Evolutionary conservation across 768 basidiomycete genomes (phyloP).

Genomic region (Phaeolepiota aurea): DNA sequence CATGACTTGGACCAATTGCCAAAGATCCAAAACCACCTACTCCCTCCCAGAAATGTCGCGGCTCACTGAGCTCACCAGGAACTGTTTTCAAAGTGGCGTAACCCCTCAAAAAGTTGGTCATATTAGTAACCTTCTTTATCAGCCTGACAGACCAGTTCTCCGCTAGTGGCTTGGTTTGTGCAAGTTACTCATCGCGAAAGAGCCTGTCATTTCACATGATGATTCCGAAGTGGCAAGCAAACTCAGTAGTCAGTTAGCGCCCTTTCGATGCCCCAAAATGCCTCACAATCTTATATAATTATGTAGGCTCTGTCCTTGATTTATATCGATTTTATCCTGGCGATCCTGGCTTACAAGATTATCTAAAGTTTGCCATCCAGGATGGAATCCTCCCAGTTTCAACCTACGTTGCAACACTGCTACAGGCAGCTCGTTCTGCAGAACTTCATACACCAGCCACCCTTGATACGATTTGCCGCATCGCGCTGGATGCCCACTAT

Average conservation of each 20-base stretch:
- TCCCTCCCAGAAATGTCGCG: conserved; percentile 50
- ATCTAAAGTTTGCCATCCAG: conserved; percentile 52
- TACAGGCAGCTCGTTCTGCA: conserved; percentile 57
- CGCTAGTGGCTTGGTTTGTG: conserved; percentile 61
- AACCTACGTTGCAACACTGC: conserved; percentile 53
- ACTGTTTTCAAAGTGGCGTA: conserved; percentile 66
- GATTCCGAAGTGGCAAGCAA: conserved; percentile 38
- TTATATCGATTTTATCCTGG: conserved; percentile 64
- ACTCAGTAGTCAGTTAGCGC: conserved; percentile 48
- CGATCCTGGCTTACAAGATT: conserved; percentile 59
- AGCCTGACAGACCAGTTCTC: conserved; percentile 1
- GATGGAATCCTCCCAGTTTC: conserved; percentile 47
- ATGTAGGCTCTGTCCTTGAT: conserved; percentile 57
- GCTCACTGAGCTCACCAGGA: conserved; percentile 59
- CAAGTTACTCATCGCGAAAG: conserved; percentile 50
- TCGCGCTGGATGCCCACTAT: conserved; percentile 58
- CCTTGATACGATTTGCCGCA: conserved; percentile 60
- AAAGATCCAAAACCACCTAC: too few relatives aligned
- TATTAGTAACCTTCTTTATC: neutral
- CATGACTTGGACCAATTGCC: conserved; percentile 6
- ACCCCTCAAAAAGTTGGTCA: conserved; percentile 44
- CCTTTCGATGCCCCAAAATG: too few relatives aligned
- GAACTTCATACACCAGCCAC: conserved; percentile 59
- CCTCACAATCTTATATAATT: neutral
- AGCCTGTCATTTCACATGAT: conserved; percentile 22